Base-by-base conservation (phyloP, 768 basidiomycete species). In the Boletus sensibilis region DNA sequence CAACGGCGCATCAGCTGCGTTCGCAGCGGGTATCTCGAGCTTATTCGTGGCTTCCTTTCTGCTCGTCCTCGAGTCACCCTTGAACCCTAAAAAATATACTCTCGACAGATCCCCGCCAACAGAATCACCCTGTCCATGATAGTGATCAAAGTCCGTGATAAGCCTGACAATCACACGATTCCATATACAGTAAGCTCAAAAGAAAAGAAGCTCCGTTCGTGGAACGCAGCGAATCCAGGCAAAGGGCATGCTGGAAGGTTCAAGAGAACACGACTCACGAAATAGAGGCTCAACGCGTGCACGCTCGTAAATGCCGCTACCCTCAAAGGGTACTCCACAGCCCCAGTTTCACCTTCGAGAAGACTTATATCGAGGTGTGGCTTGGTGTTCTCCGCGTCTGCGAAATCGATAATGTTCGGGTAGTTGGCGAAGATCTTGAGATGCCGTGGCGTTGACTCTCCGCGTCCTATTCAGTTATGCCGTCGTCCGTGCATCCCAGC, bases 51-150 rank as follows among this genome's bases (percentile, higher is more conserved):
- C 79, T 51, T 88, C 86, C 59, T 81, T 84, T 60, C 79, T 78
- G 18, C 72, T 68, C 18, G 78, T 76, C 51, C 78, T 75, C 45
- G 78, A 75, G 60, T 91, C 88, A 40, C 92, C 92, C 68, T 85
- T 88, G 78, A 94, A 94, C 20, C 92, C 92, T 41, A 94, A 65
- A 64, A 86, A 94, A 66, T 88, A 94, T 37, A 94, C 71, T 25
- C 87, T 75, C 4, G 87, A 82, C 18, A 73, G 59, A 8, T 90
- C 86, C 27, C 79, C 86, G 6, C 88, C 89, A 5, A 77, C 78
- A 2, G 90, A 76, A 40, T 91, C 83, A 52, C 82, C 83, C 90
- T 91, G 59, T 27, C 46, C 50, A 53, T 47, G 14, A 45, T 45
- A n/a, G 20, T 44, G 39, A 51, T 55, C 31, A 57, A 8, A 46